Base-by-base conservation (phyloP, 2,329 filamentous ascomycete genomes). In the Fonsecaea monophora region DNA sequence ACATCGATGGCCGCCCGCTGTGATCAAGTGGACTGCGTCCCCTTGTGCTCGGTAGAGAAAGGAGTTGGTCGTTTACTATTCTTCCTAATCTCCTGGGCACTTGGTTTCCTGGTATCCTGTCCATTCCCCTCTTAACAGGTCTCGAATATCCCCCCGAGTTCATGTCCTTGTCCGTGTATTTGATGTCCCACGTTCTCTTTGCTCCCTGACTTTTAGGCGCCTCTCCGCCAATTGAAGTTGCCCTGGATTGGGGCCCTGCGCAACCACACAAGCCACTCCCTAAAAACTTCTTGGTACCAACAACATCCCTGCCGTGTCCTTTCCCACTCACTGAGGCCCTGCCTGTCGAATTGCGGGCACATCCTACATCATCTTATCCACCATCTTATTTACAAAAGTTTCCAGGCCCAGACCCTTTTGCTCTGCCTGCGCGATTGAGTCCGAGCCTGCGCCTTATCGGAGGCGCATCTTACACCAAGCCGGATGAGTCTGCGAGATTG, bases 1-100 rank as follows among this genome's bases (percentile, higher is more conserved):
- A 68, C 63, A 65, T 68, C 62, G 66, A 63, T 57, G 60, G 66
- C 66, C 42, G 13, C 21, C 32, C 32, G 30, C 37, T 25, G 9
- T 37, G 45, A 45, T 40, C 56, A 48, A 34, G 12, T 38, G 18
- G 21, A 34, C 37, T 18, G 40, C n/a, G 40, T 18, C 25, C n/a
- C 15, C n/a, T 18, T 50, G 40, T 8, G 38, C 38, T 45, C 15
- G 34, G 12, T 34, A 60, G 15, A 59, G 35, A 25, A 12, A 25
- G 32, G 53, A n/a, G 40, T 60, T 25, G 15, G 9, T 45, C 25
- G 32, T 48, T 21, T 18, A 6, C 21, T 10, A 25, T 50, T 50
- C 45, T 50, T 12, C 45, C 45, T 25, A 21, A 42, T 42, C 15
- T 2, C 15, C 18, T 50, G 18, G 45, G n/a, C 18, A 50, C 8